Percentiles rank a stretch among this genome's conserved stretches.
These are phyloP conservation scores for Pyricularia sp. DNA, from an alignment of 2,329 filamentous ascomycete genomes.

Conservation along the genomic window DNA sequence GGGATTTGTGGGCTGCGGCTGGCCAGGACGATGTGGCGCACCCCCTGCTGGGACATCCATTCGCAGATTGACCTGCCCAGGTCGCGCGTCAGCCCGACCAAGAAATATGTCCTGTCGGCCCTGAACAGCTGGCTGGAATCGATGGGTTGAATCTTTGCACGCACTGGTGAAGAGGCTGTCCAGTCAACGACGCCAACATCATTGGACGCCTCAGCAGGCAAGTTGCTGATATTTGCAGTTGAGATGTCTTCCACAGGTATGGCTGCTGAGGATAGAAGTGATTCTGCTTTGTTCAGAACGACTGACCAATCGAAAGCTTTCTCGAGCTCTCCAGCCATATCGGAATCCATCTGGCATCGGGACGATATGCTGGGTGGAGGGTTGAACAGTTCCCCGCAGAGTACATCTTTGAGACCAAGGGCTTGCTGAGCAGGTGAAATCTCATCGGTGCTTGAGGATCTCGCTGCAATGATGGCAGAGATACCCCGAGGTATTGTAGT, in stretches of 20 bases:
- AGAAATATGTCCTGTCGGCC: slow-evolving; percentile 17
- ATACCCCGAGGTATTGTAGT: not conserved
- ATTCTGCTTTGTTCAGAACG: too few species aligned
- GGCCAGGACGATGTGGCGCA: slow-evolving; percentile 23
- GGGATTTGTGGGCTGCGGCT: slow-evolving; percentile 24
- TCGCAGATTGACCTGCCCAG: slow-evolving; percentile 24
- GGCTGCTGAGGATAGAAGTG: not conserved
- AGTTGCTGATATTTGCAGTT: too few species aligned
- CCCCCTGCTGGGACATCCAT: slow-evolving; percentile 26
- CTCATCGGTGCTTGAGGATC: too few species aligned
- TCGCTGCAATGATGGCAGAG: not conserved
- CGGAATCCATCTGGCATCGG: too few species aligned
- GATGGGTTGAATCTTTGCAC: not conserved
- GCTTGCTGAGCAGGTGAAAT: not conserved
- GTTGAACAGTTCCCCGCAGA: not conserved
- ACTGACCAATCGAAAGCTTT: too few species aligned
- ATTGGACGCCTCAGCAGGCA: not conserved
- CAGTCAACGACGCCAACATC: not conserved
- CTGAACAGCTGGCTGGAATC: not conserved
- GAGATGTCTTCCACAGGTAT: not conserved
- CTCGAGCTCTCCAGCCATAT: too few species aligned
- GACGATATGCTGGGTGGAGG: not conserved
- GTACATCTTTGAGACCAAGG: not conserved
- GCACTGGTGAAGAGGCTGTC: not conserved
- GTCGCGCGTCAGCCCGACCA: slow-evolving; percentile 21